These are phyloP conservation scores for Cryptosporidium canis DNA, from an alignment of 169 alveolate species.

Conservation along the genomic window DNA sequence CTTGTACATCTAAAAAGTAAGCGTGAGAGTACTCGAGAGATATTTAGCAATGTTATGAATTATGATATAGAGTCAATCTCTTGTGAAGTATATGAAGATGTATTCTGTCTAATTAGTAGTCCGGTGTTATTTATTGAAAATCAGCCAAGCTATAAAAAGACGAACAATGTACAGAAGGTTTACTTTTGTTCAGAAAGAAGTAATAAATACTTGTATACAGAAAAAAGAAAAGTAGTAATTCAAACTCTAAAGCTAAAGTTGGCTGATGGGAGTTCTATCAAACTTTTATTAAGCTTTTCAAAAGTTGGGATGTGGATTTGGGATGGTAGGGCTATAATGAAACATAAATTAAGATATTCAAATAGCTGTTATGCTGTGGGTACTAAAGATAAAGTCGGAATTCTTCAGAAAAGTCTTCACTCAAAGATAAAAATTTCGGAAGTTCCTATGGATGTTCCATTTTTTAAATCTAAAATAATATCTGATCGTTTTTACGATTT, in stretches of 20 bases:
- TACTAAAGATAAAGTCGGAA: not conserved
- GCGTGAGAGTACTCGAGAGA: not conserved
- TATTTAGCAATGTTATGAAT: not conserved
- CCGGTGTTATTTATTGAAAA: not conserved
- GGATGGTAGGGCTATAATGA: not conserved
- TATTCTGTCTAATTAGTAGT: not conserved
- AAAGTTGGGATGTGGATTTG: conserved; percentile 25
- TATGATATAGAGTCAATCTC: not conserved
- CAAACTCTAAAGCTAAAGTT: conserved; percentile 9
- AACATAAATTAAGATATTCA: not conserved
- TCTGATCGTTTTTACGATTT: not conserved
- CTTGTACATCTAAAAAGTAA: not conserved
- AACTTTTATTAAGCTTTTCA: not conserved
- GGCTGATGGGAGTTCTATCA: not conserved
- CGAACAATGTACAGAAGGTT: not conserved
- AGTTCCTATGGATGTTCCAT: conserved; percentile 26
- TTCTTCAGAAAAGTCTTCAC: not conserved
- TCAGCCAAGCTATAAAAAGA: not conserved
- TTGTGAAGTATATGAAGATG: conserved; percentile 2
- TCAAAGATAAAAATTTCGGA: not conserved
- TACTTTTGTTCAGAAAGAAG: not conserved
- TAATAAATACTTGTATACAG: not conserved
- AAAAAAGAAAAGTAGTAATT: not conserved
- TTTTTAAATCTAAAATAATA: not conserved
- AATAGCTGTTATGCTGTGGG: not conserved